Evolutionary conservation across 306 rosid genomes (phyloP).

Genomic region (Vigna reflexopilosa): DNA sequence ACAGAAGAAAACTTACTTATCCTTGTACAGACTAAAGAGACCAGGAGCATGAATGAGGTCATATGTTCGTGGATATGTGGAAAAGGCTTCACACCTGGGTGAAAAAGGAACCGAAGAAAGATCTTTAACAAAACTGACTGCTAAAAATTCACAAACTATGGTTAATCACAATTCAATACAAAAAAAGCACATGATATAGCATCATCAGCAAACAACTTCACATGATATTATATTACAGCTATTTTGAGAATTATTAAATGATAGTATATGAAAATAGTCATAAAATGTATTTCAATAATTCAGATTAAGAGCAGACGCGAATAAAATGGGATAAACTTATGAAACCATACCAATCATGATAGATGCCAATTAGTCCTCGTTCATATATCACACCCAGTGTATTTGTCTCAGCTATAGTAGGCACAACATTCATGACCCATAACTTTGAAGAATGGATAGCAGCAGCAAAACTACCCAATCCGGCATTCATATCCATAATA

Average conservation of each 20-base stretch:
- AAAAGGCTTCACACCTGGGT: constrained; percentile 51
- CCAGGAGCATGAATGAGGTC: constrained; percentile 54
- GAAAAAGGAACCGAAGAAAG: constrained; percentile 8
- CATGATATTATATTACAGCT: no score
- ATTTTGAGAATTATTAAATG: neutral
- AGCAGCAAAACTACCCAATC: constrained; percentile 81
- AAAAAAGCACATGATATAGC: no score
- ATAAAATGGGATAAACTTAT: constrained; percentile 3
- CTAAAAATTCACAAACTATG: neutral
- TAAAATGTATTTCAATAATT: neutral
- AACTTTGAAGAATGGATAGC: constrained; percentile 69
- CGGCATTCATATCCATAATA: constrained; percentile 72
- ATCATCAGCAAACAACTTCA: no score
- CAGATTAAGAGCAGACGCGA: neutral
- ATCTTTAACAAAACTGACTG: neutral
- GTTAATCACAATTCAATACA: neutral
- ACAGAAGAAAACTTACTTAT: constrained; percentile 43
- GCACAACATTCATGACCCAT: constrained; percentile 93
- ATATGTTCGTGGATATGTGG: constrained; percentile 52
- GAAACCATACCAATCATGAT: constrained; percentile 77
- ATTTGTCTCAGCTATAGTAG: constrained; percentile 74
- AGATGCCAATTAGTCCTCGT: constrained; percentile 84
- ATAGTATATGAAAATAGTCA: neutral
- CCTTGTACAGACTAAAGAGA: constrained; percentile 48
- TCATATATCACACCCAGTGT: constrained; percentile 75